A percentile compares a stretch with the other conserved stretches of the same genome.
Conservation (phyloP, 306 rosid genomes). For the Benincasa hispida region DNA sequence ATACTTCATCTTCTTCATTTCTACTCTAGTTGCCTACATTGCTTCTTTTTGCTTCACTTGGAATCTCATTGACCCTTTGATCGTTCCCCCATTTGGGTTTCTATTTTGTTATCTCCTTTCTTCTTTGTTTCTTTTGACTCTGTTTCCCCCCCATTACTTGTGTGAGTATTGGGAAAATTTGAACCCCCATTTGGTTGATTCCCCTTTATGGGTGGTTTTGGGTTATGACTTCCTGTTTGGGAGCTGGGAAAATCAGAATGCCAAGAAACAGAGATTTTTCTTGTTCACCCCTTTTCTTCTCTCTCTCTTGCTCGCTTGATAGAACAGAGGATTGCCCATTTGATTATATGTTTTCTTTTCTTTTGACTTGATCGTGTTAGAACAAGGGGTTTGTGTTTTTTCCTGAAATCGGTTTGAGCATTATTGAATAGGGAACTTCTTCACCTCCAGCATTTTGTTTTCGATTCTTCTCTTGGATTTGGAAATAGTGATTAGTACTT, state of each 20-base stretch:
- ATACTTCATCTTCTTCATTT: conserved; percentile 16
- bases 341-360: conserved; percentile 11
- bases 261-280: conserved; percentile 22
- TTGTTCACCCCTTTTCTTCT: conserved; percentile 15
- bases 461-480: not conserved
- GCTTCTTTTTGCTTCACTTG: conserved; percentile 21
- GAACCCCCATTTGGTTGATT: not conserved
- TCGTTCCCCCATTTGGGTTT: conserved; percentile 14
- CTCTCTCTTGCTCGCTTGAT: conserved; percentile 18
- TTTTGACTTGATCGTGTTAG: not conserved
- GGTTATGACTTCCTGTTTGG: conserved; percentile 6
- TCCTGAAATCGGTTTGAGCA: not conserved
- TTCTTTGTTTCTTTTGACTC: conserved; percentile 1
- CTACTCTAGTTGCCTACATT: conserved; percentile 28
- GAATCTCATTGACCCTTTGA: conserved; percentile 20
- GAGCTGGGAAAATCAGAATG: conserved; percentile 25
- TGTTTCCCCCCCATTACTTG: not conserved
- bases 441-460: not conserved
- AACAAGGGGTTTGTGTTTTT: not conserved
- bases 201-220: conserved; percentile 2
- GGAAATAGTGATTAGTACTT: not conserved
- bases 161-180: conserved; percentile 1
- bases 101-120: conserved; percentile 12
- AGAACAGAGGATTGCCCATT: conserved; percentile 24
- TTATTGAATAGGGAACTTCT: not conserved